phyloP scores from a whole-genome alignment of 495 filamentous ascomycete species.

The Neurospora terricola region DNA sequence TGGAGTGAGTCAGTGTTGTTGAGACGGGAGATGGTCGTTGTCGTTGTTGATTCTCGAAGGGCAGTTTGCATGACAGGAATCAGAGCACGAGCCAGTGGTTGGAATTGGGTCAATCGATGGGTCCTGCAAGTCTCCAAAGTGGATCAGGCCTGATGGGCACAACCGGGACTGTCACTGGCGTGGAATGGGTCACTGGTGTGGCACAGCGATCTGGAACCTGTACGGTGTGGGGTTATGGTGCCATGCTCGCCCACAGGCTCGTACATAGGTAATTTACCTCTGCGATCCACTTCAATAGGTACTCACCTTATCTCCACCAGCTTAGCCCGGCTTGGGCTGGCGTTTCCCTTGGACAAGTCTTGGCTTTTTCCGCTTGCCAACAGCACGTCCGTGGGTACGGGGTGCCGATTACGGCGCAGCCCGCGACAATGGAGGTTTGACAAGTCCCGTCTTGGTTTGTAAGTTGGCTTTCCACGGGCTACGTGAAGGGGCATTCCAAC shows the following conservation, averaged over 20 bases:
- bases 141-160: neutral
- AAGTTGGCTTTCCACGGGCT: neutral
- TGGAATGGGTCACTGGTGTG: neutral
- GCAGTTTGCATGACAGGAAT: neutral
- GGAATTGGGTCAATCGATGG: neutral
- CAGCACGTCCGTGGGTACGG: neutral
- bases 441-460: neutral
- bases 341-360: neutral
- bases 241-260: neutral
- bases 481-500: neutral
- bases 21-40: neutral
- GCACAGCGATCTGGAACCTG: neutral
- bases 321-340: neutral
- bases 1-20: neutral
- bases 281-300: neutral
- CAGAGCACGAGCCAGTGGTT: neutral
- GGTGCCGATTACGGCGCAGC: neutral
- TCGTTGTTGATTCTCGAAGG: neutral
- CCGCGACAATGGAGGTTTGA: neutral
- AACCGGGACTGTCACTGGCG: neutral
- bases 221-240: neutral
- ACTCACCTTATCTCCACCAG: neutral
- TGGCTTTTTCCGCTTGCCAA: neutral
- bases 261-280: neutral
- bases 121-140: neutral